phyloP scores from a whole-genome alignment of 2,329 filamentous ascomycete genomes.

The Claviceps purpurea region DNA sequence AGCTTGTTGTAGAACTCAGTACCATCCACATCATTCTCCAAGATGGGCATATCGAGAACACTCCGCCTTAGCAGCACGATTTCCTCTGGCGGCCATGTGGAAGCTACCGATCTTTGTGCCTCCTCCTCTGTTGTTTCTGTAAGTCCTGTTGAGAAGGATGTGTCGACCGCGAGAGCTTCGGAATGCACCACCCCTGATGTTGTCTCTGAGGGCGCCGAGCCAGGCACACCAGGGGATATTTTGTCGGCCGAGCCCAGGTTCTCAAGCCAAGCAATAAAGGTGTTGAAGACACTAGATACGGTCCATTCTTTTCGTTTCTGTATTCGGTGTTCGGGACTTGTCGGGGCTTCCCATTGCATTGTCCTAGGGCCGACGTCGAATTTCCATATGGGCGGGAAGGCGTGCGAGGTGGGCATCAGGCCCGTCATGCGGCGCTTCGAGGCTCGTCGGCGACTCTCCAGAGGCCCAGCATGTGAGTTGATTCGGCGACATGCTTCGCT shows the following conservation, averaged over 20 bases:
- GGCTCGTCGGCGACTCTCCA: conserved; percentile 39
- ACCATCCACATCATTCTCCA: conserved; percentile 5
- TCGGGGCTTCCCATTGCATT: conserved; percentile 41
- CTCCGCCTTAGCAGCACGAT: conserved; percentile 6
- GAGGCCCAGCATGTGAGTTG: conserved; percentile 36
- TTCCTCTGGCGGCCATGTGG: conserved; percentile 6
- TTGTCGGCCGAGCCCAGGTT: conserved; percentile 10
- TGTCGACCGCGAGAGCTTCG: conserved; percentile 4
- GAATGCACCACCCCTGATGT: background rate
- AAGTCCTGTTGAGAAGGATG: background rate
- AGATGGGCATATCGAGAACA: conserved; percentile 3
- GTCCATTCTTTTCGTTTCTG: conserved; percentile 11
- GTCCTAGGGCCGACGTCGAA: conserved; percentile 30
- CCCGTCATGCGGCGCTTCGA: conserved; percentile 42
- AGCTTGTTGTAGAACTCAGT: conserved; percentile 5
- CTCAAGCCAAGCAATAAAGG: conserved; percentile 17
- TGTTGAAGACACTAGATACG: conserved; percentile 12
- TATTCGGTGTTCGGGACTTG: conserved; percentile 15
- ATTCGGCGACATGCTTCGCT: conserved; percentile 15
- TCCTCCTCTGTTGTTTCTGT: background rate
- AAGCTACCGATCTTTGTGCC: background rate
- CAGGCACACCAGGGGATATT: conserved; percentile 8
- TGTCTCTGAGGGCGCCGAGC: background rate
- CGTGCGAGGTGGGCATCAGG: conserved; percentile 26
- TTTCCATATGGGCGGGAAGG: conserved; percentile 31